phyloP scores from a whole-genome alignment of 2,329 filamentous ascomycete species.

The Cercospora beticola region DNA sequence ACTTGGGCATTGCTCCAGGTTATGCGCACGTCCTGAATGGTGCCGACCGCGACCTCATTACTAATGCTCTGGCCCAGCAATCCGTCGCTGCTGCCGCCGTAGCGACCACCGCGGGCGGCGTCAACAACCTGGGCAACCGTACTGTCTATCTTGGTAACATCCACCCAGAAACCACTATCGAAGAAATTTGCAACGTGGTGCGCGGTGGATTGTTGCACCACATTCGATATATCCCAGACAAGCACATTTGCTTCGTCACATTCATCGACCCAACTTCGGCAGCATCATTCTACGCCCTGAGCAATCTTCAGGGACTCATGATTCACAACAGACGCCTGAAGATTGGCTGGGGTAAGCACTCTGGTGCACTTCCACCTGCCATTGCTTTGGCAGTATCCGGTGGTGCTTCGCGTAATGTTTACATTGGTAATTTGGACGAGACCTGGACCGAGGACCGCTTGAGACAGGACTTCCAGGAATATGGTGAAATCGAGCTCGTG shows the following conservation, averaged over 20 bases:
- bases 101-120: conserved; percentile 91
- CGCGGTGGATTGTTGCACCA: conserved; percentile 93
- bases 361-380: conserved; percentile 88
- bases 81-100: conserved; percentile 96
- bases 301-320: conserved; percentile 97
- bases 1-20: conserved; percentile 92
- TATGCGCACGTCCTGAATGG: conserved; percentile 96
- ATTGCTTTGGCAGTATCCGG: conserved; percentile 95
- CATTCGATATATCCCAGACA: conserved; percentile 98
- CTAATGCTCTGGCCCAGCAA: conserved; percentile 92
- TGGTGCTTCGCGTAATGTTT: conserved; percentile 96
- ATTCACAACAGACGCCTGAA: conserved; percentile 97
- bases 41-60: conserved; percentile 93
- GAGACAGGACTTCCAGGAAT: conserved; percentile 94
- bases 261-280: conserved; percentile 98
- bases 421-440: conserved; percentile 96
- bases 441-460: conserved; percentile 95
- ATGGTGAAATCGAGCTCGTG: conserved; percentile 94
- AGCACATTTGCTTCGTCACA: conserved; percentile 99
- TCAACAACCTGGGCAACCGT: conserved; percentile 95
- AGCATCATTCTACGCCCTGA: conserved; percentile 95
- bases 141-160: conserved; percentile 99
- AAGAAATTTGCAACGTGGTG: conserved; percentile 99
- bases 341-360: conserved; percentile 99
- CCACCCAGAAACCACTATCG: conserved; percentile 96